Evolutionary conservation across 2,329 filamentous ascomycete genomes (phyloP), one percentile per base, ranked within the genome.

Genomic region (Pseudogymnoascus sp.): DNA sequence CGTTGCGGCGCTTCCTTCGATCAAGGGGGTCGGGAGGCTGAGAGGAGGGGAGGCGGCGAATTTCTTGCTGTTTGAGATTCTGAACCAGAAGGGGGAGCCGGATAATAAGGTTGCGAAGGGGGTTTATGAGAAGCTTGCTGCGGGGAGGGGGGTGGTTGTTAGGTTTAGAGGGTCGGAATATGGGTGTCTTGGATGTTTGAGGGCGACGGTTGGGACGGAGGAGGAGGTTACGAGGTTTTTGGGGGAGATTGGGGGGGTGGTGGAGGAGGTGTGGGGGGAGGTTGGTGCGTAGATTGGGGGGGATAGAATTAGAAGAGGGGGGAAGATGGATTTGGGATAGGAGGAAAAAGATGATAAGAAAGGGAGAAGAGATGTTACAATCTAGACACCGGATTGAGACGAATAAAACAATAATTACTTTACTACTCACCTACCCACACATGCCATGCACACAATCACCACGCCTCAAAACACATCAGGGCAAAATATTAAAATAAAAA

Each of bases 191-290:
- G 95, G 93, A 0, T 97, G 93, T 72, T 77, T 99, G 74, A 84
- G 95, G 63, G 91, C 97, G 68, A 99, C 95, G 0, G 86, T 99
- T 11, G 95, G 95, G 15, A 97, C 93, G 0, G 90, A 96, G 74
- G 78, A 84, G 1, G 95, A 99, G 76, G 90, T 96, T 7, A 88
- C 87, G 26, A 82, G 87, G 64, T 91, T 97, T 72, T 73, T 99
- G 69, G 77, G 79, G 19, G 87, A 93, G 69, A 76, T 97, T 21
- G 78, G 78, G 68, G 60, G 26, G 7, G 70, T 73, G 10, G 44
- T 74, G 4, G 37, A 23, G 17, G 66, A 74, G 29, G 67, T 72
- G 21, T 65, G 68, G 21, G 60, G 56, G 13, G 62, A 61, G 37
- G 19, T 46, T 26, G 42, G 42, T 46, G 42, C 21, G 19, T 46